Evolutionary conservation across 148 eudicot genomes (phyloP), one percentile per base, ranked within the genome.

Genomic region (Fagopyrum esculentum): DNA sequence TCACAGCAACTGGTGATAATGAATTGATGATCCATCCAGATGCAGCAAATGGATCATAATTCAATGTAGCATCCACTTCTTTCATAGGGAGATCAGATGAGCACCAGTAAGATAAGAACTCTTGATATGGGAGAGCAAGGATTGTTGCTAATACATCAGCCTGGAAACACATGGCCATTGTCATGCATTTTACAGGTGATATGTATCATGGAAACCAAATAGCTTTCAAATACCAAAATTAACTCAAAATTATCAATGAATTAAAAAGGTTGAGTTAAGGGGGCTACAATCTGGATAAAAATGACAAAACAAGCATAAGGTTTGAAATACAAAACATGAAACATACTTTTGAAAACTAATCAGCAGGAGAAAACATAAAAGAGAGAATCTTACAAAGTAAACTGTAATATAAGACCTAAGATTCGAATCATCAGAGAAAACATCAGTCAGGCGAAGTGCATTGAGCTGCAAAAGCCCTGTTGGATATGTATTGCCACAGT

Each of bases 371-470:
- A 52, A 76, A 74, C 35, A 57, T 55, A 68, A 70, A 75, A 44
- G 68, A 71, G 45, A 75, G 72, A 79, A 73, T 74, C 98, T 90
- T 80, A 96, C 99, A 78, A 92, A 90, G 82, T 90, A 76, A 72
- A 17, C 70, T 40, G 89, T 92, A 72, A 96, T 79, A 75, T 78
- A 92, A 64, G 97, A 84, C 74, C 98, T 89, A 74, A 96, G 89
- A 84, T 96, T 96, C 72, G 99, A 92, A 85, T 96, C 99, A 86
- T 96, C 99, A 68, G 99, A 96, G 82, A 96, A 88, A 74, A 96
- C 85, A 77, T 96, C 99, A 49, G 89, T 82, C 76, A 92, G 78
- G 72, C 99, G 99, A 84, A 96, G 84, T 68, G 95, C 89, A 84
- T 90, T 96, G 74, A 96, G 90, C 77, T 90, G 95, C 85, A 96